These are phyloP conservation scores for Pyracantha coccinea DNA, from an alignment of 331 rosid species.

Conservation along the genomic window DNA sequence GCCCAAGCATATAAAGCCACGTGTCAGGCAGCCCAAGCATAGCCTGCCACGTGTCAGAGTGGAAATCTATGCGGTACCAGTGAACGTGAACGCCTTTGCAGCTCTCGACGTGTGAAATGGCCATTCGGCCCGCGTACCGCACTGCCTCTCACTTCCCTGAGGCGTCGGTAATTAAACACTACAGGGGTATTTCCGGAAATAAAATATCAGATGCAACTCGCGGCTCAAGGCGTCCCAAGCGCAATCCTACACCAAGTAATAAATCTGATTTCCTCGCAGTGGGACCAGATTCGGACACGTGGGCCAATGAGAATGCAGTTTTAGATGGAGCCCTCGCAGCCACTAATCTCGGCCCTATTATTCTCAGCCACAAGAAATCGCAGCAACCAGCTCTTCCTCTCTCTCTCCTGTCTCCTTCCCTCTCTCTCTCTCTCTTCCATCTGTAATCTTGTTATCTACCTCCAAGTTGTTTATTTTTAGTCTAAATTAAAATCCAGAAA, in stretches of 20 bases:
- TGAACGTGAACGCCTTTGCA: background rate
- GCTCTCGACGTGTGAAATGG: background rate
- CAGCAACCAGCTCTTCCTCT: background rate
- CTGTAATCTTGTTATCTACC: background rate
- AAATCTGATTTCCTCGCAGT: background rate
- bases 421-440: background rate
- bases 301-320: slow-evolving; percentile 29
- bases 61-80: background rate
- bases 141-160: background rate
- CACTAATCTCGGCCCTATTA: no score
- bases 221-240: slow-evolving; percentile 4
- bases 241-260: slow-evolving; percentile 4
- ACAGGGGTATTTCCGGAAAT: background rate
- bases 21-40: background rate
- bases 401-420: no score
- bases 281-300: slow-evolving; percentile 24
- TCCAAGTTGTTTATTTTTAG: slow-evolving; percentile 2
- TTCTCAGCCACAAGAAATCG: slow-evolving; percentile 50
- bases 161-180: background rate
- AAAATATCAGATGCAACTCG: background rate
- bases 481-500: background rate
- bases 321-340: slow-evolving; percentile 33
- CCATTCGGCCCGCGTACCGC: background rate
- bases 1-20: background rate
- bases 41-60: background rate